Conservation (phyloP, 2,329 filamentous ascomycete genomes). For the Chrysosporium queenslandicum region DNA sequence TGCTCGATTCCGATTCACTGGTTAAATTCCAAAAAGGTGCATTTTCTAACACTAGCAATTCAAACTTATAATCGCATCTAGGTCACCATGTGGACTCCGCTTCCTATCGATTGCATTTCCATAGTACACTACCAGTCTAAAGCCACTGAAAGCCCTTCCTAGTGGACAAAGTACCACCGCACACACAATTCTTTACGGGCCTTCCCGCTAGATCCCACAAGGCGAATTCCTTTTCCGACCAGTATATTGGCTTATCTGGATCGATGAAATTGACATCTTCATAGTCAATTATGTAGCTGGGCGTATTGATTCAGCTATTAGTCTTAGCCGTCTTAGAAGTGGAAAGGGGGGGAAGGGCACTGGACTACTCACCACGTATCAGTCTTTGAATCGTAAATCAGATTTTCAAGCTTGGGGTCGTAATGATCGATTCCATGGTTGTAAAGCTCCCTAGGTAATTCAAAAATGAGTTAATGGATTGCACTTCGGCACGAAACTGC, state of each 20-base stretch:
- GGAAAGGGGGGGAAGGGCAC: background rate
- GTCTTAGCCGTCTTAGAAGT: background rate
- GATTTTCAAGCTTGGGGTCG: background rate
- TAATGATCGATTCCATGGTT: background rate
- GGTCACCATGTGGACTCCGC: slow-evolving; percentile 2
- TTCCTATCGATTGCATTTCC: background rate
- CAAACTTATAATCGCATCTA: background rate
- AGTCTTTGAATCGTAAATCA: slow-evolving; percentile 7
- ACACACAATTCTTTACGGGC: background rate
- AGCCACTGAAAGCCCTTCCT: no score
- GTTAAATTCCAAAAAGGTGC: slow-evolving; percentile 28
- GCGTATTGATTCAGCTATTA: background rate
- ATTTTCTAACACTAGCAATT: background rate
- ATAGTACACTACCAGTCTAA: background rate
- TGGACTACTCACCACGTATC: slow-evolving; percentile 4
- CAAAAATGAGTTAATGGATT: no score
- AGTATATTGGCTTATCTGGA: background rate
- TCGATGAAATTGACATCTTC: background rate
- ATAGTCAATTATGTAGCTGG: slow-evolving; percentile 13
- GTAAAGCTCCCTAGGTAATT: background rate
- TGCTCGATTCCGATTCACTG: slow-evolving; percentile 70
- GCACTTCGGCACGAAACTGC: no score
- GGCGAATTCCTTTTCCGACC: background rate
- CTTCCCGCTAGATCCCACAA: background rate
- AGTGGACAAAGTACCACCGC: background rate